A percentile compares a stretch with the other conserved stretches of the same genome.
These are phyloP conservation scores for Lepidium didymum DNA, from an alignment of 345 rosid genomes.

Conservation along the genomic window DNA sequence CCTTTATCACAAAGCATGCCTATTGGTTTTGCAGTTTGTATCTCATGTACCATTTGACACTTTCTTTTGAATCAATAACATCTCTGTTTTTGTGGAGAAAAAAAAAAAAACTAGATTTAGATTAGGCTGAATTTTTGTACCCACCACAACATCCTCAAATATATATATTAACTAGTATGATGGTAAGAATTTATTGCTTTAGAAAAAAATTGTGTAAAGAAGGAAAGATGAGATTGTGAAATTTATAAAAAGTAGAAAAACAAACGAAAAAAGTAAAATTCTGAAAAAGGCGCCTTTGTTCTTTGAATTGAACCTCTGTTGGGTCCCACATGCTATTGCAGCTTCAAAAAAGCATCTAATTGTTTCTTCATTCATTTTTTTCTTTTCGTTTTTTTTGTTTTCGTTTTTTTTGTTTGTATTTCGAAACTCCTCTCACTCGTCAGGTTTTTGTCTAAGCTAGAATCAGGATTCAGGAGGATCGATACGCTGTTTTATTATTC, in stretches of 20 bases:
- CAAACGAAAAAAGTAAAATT: background rate
- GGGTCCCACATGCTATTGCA: constrained; percentile 1
- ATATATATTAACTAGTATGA: no score
- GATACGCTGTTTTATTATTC: background rate
- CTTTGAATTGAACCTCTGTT: constrained; percentile 5
- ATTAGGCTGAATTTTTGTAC: no score
- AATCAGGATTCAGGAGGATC: background rate
- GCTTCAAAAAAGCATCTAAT: background rate
- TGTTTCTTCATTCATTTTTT: constrained; percentile 15
- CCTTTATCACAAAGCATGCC: no score
- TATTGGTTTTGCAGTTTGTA: no score
- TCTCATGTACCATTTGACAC: no score
- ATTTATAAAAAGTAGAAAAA: background rate
- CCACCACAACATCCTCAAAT: no score
- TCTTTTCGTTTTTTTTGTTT: constrained; percentile 10
- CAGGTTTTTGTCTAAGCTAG: background rate
- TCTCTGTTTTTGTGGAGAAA: no score
- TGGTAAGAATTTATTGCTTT: no score
- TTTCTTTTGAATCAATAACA: no score
- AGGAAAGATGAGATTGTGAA: background rate
- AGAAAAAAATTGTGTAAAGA: no score
- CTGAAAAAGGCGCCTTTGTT: constrained; percentile 10
- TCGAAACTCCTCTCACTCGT: constrained; percentile 5
- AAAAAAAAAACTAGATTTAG: no score
- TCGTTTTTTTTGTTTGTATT: background rate